These are phyloP conservation scores for Rhodomyrtus tomentosa DNA, from an alignment of 345 rosid species.

Conservation along the genomic window DNA sequence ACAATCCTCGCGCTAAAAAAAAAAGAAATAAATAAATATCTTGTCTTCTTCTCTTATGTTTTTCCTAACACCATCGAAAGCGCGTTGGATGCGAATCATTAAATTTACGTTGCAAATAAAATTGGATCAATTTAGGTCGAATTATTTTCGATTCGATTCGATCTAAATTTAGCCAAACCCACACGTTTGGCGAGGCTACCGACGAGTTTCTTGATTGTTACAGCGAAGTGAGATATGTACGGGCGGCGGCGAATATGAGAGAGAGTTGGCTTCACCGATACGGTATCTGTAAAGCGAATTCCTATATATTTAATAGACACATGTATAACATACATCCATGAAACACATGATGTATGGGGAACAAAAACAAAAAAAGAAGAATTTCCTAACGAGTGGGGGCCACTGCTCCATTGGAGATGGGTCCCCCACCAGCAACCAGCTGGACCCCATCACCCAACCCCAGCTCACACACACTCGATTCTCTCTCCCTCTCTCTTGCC, in stretches of 20 bases:
- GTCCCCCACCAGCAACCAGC: background rate
- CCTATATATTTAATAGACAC: background rate
- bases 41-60: background rate
- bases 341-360: background rate
- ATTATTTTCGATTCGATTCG: too few relatives aligned
- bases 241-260: too few relatives aligned
- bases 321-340: background rate
- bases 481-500: background rate
- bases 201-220: too few relatives aligned
- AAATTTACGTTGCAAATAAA: too few relatives aligned
- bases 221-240: too few relatives aligned
- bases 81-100: too few relatives aligned
- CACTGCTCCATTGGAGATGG: background rate
- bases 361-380: background rate
- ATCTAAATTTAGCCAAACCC: too few relatives aligned
- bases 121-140: too few relatives aligned
- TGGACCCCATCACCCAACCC: background rate
- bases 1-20: background rate
- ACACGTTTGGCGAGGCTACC: too few relatives aligned
- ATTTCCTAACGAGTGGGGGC: background rate
- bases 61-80: background rate
- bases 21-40: background rate
- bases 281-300: too few relatives aligned
- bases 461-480: background rate
- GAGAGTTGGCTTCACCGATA: too few relatives aligned